phyloP scores from a whole-genome alignment of 306 rosid genomes.

The apple (Malus domestica) region DNA sequence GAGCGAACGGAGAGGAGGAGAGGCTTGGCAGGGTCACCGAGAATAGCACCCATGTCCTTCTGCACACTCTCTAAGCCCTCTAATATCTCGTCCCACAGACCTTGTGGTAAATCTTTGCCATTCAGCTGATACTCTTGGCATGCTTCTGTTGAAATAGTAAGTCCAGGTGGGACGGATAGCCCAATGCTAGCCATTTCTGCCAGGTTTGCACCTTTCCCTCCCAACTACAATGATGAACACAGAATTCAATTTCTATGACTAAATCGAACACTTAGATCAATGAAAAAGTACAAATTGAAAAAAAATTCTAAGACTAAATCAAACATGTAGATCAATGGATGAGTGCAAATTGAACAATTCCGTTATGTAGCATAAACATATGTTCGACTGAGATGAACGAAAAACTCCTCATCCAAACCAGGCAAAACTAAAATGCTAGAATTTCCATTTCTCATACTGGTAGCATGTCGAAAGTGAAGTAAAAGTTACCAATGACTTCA shows the following conservation, averaged over 20 bases:
- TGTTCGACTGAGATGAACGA: background rate
- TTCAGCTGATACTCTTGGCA: conserved; percentile 84
- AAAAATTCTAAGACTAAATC: background rate
- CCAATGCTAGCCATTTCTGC: conserved; percentile 98
- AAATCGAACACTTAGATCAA: background rate
- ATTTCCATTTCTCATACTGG: background rate
- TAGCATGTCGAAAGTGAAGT: background rate
- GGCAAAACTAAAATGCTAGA: background rate
- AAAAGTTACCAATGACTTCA: conserved; percentile 82
- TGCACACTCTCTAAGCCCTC: conserved; percentile 59
- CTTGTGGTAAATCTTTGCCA: conserved; percentile 52
- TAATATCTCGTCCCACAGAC: conserved; percentile 79
- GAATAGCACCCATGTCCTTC: conserved; percentile 63
- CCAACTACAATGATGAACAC: conserved; percentile 42
- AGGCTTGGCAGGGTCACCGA: conserved; percentile 81
- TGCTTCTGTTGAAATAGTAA: conserved; percentile 94
- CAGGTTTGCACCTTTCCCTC: conserved; percentile 97
- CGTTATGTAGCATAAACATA: background rate
- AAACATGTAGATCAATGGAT: background rate
- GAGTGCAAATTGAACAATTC: background rate
- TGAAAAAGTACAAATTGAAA: background rate
- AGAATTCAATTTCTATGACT: background rate
- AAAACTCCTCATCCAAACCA: background rate
- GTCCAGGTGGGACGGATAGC: conserved; percentile 85
- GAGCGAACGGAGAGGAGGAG: conserved; percentile 91